Percentiles rank a stretch among this genome's conserved stretches.
Conservation (phyloP, 1,139 yeast genomes). For the Pichia inconspicua region DNA sequence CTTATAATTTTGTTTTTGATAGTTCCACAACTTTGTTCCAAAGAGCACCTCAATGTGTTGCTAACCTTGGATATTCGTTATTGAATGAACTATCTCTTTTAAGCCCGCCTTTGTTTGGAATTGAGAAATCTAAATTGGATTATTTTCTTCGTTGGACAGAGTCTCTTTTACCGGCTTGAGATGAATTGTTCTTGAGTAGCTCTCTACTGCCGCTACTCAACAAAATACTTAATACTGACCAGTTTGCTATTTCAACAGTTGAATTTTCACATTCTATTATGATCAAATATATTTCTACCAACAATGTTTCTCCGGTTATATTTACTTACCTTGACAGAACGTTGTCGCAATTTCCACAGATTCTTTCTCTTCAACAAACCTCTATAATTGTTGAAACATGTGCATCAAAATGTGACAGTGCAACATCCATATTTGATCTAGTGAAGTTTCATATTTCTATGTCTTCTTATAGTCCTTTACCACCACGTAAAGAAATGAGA, state of each 20-base stretch:
- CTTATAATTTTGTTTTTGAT: constrained; percentile 57
- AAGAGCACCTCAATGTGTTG: constrained; percentile 29
- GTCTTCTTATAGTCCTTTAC: constrained; percentile 12
- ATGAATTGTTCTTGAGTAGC: constrained; percentile 1
- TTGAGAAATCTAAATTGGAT: constrained; percentile 43
- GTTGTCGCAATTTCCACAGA: constrained; percentile 47
- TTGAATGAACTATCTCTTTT: constrained; percentile 32
- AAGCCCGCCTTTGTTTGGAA: constrained; percentile 25
- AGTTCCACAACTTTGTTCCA: constrained; percentile 36
- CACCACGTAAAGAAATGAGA: constrained; percentile 25
- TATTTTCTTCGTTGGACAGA: constrained; percentile 57
- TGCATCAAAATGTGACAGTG: background rate
- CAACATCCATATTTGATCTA: constrained; percentile 7
- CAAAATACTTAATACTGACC: constrained; percentile 30
- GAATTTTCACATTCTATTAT: constrained; percentile 68
- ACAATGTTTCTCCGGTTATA: background rate
- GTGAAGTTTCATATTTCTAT: constrained; percentile 5
- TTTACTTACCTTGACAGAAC: constrained; percentile 5
- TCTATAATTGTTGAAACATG: constrained; percentile 7
- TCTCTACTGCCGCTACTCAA: constrained; percentile 38
- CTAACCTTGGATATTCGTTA: constrained; percentile 34
- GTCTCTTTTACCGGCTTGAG: constrained; percentile 31
- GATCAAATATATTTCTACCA: constrained; percentile 30
- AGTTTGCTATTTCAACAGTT: constrained; percentile 31
- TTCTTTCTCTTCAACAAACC: constrained; percentile 47